Percentiles rank a stretch among this genome's conserved stretches.
phyloP scores from a whole-genome alignment of 2,329 filamentous ascomycete genomes.

The Chaetomium sp. region DNA sequence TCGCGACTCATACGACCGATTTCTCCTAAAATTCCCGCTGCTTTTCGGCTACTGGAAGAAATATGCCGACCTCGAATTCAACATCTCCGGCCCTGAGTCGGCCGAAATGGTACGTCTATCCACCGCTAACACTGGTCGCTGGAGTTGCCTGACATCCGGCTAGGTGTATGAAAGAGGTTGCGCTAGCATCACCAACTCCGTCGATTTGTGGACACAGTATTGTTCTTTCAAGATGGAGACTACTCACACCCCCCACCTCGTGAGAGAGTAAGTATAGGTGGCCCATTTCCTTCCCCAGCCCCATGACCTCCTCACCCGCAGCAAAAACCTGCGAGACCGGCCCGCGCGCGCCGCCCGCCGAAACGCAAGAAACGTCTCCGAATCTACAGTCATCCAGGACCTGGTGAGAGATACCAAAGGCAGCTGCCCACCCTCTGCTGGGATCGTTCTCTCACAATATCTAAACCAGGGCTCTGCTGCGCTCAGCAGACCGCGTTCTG shows the following conservation, averaged over 20 bases:
- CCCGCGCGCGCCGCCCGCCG: conserved; percentile 33
- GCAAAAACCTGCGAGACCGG: conserved; percentile 37
- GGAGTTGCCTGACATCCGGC: not conserved
- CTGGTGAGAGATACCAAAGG: conserved; percentile 67
- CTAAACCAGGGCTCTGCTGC: conserved; percentile 53
- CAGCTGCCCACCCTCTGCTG: conserved; percentile 44
- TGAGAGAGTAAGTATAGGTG: conserved; percentile 96
- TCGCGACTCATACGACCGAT: conserved; percentile 82
- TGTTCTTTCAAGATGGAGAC: conserved; percentile 98
- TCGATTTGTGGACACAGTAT: conserved; percentile 96
- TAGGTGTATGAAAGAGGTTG: conserved; percentile 94
- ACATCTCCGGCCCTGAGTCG: conserved; percentile 91
- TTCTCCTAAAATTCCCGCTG: conserved; percentile 89
- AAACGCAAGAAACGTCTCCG: conserved; percentile 13
- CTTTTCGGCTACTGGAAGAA: conserved; percentile 99
- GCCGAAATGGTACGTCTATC: conserved; percentile 74
- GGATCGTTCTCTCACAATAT: conserved; percentile 59
- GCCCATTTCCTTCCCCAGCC: conserved; percentile 59
- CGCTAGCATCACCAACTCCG: conserved; percentile 85
- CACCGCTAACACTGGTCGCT: not conserved
- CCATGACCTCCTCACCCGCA: conserved; percentile 38
- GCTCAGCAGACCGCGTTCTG: conserved; percentile 29
- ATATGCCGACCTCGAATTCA: conserved; percentile 96
- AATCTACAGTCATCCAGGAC: conserved; percentile 29
- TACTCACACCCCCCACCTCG: conserved; percentile 85